Conservation (phyloP, 352 stramenopile genomes). For the Phytophthora crassamura region DNA sequence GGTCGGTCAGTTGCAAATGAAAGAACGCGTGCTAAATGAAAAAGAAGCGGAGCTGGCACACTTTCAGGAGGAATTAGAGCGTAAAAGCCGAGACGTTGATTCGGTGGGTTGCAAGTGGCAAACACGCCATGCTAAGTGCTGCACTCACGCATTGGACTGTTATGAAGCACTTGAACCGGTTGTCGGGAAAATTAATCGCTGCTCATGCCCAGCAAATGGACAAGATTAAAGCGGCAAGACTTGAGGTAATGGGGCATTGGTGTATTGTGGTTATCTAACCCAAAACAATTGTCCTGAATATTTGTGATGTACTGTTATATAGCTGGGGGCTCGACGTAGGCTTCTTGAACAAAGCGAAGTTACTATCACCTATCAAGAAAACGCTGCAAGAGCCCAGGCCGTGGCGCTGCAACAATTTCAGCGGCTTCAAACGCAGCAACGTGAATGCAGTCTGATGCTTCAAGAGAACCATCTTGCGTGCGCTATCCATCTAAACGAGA, state of each 20-base stretch:
- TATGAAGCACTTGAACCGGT: slow-evolving; percentile 9
- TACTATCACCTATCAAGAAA: slow-evolving; percentile 8
- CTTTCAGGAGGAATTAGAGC: slow-evolving; percentile 29
- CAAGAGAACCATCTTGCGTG: slow-evolving; percentile 26
- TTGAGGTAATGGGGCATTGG: slow-evolving; percentile 7
- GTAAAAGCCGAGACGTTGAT: slow-evolving; percentile 11
- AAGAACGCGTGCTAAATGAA: slow-evolving; percentile 56
- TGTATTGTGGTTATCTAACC: neutral
- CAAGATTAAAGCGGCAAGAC: slow-evolving; percentile 7
- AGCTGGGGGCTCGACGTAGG: slow-evolving; percentile 8
- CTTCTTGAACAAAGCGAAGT: slow-evolving; percentile 14
- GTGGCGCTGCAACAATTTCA: slow-evolving; percentile 13
- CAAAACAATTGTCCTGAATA: neutral
- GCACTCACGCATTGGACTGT: neutral
- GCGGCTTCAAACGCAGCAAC: slow-evolving; percentile 3
- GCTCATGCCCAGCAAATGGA: slow-evolving; percentile 2
- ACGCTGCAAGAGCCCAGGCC: slow-evolving; percentile 3
- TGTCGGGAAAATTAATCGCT: slow-evolving; percentile 1
- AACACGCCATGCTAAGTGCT: neutral
- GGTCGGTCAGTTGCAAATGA: slow-evolving; percentile 37
- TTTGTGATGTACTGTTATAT: neutral
- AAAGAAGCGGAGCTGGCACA: slow-evolving; percentile 43
- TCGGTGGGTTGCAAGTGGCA: neutral
- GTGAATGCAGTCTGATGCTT: slow-evolving; percentile 20
- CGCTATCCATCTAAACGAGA: neutral